Conservation (phyloP, 2,329 filamentous ascomycete species). For the Paecilomyces dactylethromorphus region DNA sequence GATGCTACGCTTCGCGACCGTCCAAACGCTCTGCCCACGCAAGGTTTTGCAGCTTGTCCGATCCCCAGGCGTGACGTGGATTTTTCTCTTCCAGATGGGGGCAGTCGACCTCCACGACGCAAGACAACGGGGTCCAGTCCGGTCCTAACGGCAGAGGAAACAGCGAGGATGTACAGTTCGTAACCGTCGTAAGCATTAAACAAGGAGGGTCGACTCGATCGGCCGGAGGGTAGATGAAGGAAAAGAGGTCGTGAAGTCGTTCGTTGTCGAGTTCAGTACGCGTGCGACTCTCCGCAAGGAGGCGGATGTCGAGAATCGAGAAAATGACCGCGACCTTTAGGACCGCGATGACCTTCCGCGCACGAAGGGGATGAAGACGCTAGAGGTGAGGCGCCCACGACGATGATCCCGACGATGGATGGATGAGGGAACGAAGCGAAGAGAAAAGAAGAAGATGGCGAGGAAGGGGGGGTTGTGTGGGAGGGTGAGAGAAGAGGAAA, state of each 20-base stretch:
- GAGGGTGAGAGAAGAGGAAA: slow-evolving; percentile 15
- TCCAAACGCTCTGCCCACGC: not conserved
- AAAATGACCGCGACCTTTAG: not conserved
- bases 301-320: not conserved
- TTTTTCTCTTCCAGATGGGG: not conserved
- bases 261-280: not conserved
- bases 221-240: not conserved
- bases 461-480: slow-evolving; percentile 7
- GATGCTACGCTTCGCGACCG: not conserved
- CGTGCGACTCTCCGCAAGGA: not conserved
- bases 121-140: not conserved
- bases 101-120: not conserved
- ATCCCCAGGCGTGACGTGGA: not conserved
- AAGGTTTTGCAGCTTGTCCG: not conserved
- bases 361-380: slow-evolving; percentile 1
- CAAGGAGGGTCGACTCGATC: not conserved
- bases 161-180: not conserved
- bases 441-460: slow-evolving; percentile 8
- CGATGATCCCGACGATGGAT: not conserved
- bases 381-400: slow-evolving; percentile 2
- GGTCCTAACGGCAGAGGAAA: not conserved
- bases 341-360: not conserved
- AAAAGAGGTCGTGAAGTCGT: not conserved
- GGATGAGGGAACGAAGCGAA: slow-evolving; percentile 7
- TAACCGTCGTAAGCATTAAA: not conserved